Evolutionary conservation across 1,284 basidiomycete species (phyloP), one percentile per base, ranked within the genome.

Genomic region (Ganoderma resinaceum): DNA sequence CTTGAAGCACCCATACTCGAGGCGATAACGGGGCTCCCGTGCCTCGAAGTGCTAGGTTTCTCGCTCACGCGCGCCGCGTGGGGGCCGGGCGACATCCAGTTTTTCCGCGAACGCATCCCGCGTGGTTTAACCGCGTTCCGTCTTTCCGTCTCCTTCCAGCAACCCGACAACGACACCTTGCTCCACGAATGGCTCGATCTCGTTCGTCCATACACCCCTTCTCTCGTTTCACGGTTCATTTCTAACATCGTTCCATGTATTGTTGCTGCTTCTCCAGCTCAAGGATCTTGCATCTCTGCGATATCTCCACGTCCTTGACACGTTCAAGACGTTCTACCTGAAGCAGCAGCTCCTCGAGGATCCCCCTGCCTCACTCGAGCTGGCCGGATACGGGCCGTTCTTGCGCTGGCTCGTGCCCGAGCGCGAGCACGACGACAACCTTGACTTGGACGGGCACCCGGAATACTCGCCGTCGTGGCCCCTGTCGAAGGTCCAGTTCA

Each of bases 341-440:
- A 58, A 62, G 18, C 52, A 59, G 37, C 43, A 31, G 23, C 49
- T 67, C 33, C 66, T 61, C 60, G 62, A 62, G 49, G 62, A 69
- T 42, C 69, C 31, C 38, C 67, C 70, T 18, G 35, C 31, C 20
- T 29, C 64, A 1, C 62, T 66, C 33, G 60, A 64, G 38, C 62
- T 71, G 3, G 5, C 66, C 7, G 70, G 70, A 11, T 62, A 65
- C 62, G 62, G 65, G 26, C 26, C 65, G 37, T 31, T 33, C n/a
- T 12, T 71, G 12, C 37, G 59, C 23, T 31, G 59, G 53, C 40
- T 43, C 18, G 23, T 49, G 29, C n/a, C n/a, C n/a, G n/a, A n/a
- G n/a, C 61, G 42, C 9, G 29, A 31, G 9, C n/a, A n/a, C n/a
- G n/a, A 11, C 23, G 23, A 46, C 40, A 11, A 62, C 40, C n/a